These are phyloP conservation scores for Pythium myriotylum DNA, from an alignment of 352 stramenopile genomes.

Conservation along the genomic window DNA sequence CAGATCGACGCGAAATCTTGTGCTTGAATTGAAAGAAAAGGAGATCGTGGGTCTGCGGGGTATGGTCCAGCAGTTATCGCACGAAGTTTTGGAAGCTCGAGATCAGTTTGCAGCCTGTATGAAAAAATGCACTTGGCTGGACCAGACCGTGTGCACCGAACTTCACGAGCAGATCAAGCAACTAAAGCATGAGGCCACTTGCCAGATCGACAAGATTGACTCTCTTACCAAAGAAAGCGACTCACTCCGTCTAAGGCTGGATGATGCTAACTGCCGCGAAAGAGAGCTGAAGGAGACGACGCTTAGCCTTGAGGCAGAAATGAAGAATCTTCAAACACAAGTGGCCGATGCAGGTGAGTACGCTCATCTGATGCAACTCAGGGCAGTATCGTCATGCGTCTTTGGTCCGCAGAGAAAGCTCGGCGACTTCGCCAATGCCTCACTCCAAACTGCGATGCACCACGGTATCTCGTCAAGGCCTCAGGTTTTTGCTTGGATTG, in stretches of 20 bases:
- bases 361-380: too few relatives aligned
- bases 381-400: too few relatives aligned
- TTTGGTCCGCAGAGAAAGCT: constrained; percentile 57
- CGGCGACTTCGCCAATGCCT: constrained; percentile 56
- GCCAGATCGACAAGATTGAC: background rate
- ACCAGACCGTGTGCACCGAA: constrained; percentile 19
- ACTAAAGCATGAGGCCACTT: background rate
- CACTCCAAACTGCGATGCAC: constrained; percentile 68
- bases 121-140: constrained; percentile 2
- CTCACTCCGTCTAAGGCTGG: background rate
- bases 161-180: constrained; percentile 30
- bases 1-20: constrained; percentile 34
- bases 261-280: background rate
- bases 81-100: background rate
- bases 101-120: background rate
- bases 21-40: constrained; percentile 62
- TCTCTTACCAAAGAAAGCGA: constrained; percentile 7
- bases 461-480: constrained; percentile 53
- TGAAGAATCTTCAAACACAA: constrained; percentile 33
- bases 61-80: background rate
- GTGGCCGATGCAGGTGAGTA: constrained; percentile 47
- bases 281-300: constrained; percentile 5
- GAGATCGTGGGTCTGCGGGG: constrained; percentile 28
- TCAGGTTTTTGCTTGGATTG: constrained; percentile 73
- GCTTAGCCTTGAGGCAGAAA: too few relatives aligned